A percentile compares a stretch with the other conserved stretches of the same genome.
These are phyloP conservation scores for Viola odorata DNA, from an alignment of 345 rosid species.

Conservation along the genomic window DNA sequence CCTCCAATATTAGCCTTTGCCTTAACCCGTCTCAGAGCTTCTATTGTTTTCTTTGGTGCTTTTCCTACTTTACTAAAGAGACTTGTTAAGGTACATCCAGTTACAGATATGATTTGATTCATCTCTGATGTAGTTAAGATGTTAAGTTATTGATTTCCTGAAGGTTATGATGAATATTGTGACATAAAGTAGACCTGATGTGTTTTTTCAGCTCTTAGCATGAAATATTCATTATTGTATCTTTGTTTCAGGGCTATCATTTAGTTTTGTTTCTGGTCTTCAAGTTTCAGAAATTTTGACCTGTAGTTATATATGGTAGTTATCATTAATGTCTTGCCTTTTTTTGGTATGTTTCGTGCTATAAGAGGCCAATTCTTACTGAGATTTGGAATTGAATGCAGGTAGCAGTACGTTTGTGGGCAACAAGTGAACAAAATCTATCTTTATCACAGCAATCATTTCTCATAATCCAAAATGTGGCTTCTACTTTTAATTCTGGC, in stretches of 20 bases:
- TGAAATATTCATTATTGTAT: no score
- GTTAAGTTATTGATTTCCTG: background rate
- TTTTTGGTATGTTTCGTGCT: conserved; percentile 2
- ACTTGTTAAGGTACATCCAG: conserved; percentile 59
- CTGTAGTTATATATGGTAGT: background rate
- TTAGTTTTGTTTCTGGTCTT: background rate
- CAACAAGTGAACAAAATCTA: conserved; percentile 52
- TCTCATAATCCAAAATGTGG: conserved; percentile 54
- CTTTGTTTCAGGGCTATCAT: no score
- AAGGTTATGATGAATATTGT: background rate
- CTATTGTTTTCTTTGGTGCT: conserved; percentile 48
- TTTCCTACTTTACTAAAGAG: conserved; percentile 57
- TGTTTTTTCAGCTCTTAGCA: no score
- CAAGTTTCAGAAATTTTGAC: background rate
- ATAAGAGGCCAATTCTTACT: conserved; percentile 8
- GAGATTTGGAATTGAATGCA: conserved; percentile 25
- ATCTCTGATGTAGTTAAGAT: background rate
- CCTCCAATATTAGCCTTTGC: conserved; percentile 52
- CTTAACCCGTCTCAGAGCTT: conserved; percentile 51
- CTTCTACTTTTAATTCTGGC: conserved; percentile 47
- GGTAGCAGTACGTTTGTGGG: conserved; percentile 76
- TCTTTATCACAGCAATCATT: conserved; percentile 55
- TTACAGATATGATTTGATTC: background rate
- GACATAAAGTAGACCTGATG: no score
- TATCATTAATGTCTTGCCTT: background rate